Base-by-base conservation (phyloP, 2,329 filamentous ascomycete species). In the Fusarium heterosporum region DNA sequence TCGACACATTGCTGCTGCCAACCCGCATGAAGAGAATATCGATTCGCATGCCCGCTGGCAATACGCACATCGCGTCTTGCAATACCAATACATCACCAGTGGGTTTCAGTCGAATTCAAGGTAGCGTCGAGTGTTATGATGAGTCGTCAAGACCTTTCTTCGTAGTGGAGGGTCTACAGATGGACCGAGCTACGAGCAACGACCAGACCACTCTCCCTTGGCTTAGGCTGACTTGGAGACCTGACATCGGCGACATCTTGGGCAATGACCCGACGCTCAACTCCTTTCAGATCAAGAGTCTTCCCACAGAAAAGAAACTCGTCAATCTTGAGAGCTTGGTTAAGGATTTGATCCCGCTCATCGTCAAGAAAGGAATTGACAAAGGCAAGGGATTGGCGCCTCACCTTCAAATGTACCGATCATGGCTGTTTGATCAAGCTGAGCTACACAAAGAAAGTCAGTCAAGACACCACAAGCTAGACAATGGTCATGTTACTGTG, bases 201-300 rank as follows among this genome's bases (percentile, higher is more conserved):
- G 54, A 69, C 19, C 66, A 70, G 13, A 50, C 59, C 36, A 68
- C 66, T 9, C 68, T 71, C 7, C 68, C 68, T 2, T 71, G 68
- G 68, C 17, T 71, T 56, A 66, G 68, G 11, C 66, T 71, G 4
- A 47, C 38, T 9, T 71, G 68, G 68, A 68, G 48, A 29, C 68
- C 68, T 53, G 68, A 71, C 41, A 71, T 71, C 16, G 68, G 68
- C 16, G 68, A 71, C 45, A 71, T 71, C 13, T 69, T 66, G 4
- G 64, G 64, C 3, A 66, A 56, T 38, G 68, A 70, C 19, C 55
- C 64, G 14, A 58, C 58, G 46, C 58, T 70, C 49, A 69, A 47
- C 28, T 61, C 68, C 13, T 58, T 71, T n/a, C 54, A 71, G 51
- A 68, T 71, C 45, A 56, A 71, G 42, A 71, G 66, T 10, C 68